A percentile compares a stretch with the other conserved stretches of the same genome.
Conservation (phyloP, 768 basidiomycete species). For the Xerocomellus chrysenteron region DNA sequence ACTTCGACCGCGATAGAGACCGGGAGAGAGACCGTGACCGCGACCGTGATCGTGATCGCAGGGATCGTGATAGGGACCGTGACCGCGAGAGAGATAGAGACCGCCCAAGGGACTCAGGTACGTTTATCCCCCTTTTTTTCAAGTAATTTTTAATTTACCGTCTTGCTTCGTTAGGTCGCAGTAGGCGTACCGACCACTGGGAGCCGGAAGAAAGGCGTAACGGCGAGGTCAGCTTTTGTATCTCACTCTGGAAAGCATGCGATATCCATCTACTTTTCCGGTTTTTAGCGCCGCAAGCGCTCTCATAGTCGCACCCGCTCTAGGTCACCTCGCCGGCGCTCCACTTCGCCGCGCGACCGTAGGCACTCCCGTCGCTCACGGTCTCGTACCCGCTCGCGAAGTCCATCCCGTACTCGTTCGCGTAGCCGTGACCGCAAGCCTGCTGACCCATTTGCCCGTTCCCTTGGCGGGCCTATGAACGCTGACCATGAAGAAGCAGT, state of each 20-base stretch:
- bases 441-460: conserved; percentile 69
- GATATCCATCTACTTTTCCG: background rate
- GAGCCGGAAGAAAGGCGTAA: conserved; percentile 78
- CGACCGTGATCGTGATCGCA: conserved; percentile 38
- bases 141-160: background rate
- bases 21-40: conserved; percentile 42
- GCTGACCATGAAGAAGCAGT: conserved; percentile 91
- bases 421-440: conserved; percentile 60
- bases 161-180: conserved; percentile 39
- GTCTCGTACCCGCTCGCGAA: conserved; percentile 62
- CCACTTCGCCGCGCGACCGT: conserved; percentile 55
- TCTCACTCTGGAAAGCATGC: background rate
- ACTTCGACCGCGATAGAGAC: conserved; percentile 58
- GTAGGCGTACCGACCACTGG: conserved; percentile 68
- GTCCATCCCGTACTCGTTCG: conserved; percentile 48
- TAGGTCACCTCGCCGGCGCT: conserved; percentile 65
- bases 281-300: conserved; percentile 60
- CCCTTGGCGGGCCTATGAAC: conserved; percentile 87
- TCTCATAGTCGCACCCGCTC: conserved; percentile 67
- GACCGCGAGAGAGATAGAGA: conserved; percentile 45
- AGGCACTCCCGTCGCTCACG: conserved; percentile 60
- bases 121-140: conserved; percentile 12
- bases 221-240: conserved; percentile 54
- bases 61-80: conserved; percentile 47
- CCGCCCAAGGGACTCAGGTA: conserved; percentile 59